Conservation (phyloP, 179 eudicot genomes). For the Drosera spatulata region DNA sequence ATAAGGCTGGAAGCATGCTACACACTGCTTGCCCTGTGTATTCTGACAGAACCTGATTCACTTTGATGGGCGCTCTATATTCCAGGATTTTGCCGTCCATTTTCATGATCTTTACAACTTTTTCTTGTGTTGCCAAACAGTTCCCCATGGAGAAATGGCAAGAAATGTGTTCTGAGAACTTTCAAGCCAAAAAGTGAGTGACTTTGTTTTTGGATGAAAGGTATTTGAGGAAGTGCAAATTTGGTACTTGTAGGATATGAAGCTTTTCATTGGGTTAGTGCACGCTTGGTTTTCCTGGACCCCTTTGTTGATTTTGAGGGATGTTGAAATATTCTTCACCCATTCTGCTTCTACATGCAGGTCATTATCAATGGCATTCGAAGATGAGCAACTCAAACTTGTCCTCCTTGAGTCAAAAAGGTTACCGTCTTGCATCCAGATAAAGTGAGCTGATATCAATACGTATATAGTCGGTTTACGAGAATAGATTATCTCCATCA, state of each 20-base stretch:
- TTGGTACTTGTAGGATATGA: not conserved
- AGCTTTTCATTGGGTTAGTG: too few species aligned
- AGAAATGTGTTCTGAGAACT: not conserved
- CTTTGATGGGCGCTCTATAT: constrained; percentile 34
- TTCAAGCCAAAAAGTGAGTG: not conserved
- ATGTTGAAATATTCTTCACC: not conserved
- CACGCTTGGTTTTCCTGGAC: too few species aligned
- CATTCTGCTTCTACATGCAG: not conserved
- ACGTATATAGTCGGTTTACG: too few species aligned
- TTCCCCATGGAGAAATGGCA: constrained; percentile 39
- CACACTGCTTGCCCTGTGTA: constrained; percentile 33
- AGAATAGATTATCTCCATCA: too few species aligned
- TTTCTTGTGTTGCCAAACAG: constrained; percentile 35
- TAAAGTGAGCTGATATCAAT: too few species aligned
- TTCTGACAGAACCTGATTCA: constrained; percentile 31
- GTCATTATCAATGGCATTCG: not conserved
- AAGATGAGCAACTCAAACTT: not conserved
- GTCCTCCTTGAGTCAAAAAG: not conserved
- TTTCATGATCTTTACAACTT: constrained; percentile 9
- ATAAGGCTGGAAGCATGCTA: constrained; percentile 17
- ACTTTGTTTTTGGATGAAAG: not conserved
- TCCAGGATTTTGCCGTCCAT: constrained; percentile 36
- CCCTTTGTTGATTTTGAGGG: not conserved
- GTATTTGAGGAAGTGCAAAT: not conserved
- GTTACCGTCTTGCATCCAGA: too few species aligned